Evolutionary conservation across 2,329 filamentous ascomycete genomes (phyloP), one percentile per base, ranked within the genome.

Genomic region (Teratosphaeriaceae sp.): DNA sequence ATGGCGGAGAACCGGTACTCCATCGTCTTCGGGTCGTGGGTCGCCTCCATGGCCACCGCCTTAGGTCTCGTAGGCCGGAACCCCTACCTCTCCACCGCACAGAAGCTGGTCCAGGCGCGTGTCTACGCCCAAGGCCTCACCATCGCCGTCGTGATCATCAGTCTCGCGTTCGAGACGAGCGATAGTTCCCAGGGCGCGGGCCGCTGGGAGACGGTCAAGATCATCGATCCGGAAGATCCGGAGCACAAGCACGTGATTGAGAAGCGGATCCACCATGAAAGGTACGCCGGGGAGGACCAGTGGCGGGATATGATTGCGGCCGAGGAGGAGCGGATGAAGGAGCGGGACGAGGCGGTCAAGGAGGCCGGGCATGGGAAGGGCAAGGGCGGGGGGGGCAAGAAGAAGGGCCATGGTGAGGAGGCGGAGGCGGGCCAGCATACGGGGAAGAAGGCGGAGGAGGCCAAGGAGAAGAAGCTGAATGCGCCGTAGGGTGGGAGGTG

Each of bases 81-180:
- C 63, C 81, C 78, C 52, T 85, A 82, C 62, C 73, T 94, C 36
- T 79, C 76, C 38, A 82, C 80, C 2, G 70, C 77, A 47, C 89
- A 96, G 73, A 95, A 95, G 75, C 71, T 96, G 18, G 89, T 96
- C 13, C 89, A 96, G 74, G 89, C 88, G 19, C 83, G 89, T 77
- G 84, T 96, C 52, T 95, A 95, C 67, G 89, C 89, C 3, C 89
- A 96, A 71, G 88, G 85, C 5, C 71, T 94, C 56, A 94, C 89
- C 4, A 72, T 96, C 36, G 85, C 83, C 50, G 87, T 95, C 40
- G 73, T 96, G 44, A 77, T 94, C 60, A 80, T 86, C 44, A 85
- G 81, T 23, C 88, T 90, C 36, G 84, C 80, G 9, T 84, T 96
- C 56, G 89, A 96, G 78, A 76, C 81, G 31, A 72, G 71, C 42